These are phyloP conservation scores for Hura crepitans DNA, from an alignment of 441 rosid genomes.

Conservation along the genomic window DNA sequence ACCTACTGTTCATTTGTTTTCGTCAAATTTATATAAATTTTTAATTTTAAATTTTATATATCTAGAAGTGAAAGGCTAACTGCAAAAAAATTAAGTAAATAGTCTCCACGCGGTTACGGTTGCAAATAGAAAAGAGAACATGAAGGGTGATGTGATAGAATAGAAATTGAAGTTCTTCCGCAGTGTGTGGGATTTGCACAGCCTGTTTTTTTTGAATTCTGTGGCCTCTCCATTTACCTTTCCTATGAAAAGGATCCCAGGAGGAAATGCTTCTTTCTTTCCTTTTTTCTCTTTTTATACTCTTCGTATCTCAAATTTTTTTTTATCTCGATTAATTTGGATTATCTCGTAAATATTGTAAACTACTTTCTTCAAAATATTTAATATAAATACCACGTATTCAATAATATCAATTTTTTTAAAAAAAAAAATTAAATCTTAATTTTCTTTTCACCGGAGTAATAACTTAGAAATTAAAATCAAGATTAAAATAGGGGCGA, in stretches of 20 bases:
- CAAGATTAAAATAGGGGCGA: no score
- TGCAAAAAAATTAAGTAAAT: not conserved
- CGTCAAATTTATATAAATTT: not conserved
- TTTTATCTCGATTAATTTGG: no score
- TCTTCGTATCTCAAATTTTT: not conserved
- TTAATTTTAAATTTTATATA: not conserved
- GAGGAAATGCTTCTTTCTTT: no score
- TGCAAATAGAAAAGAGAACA: not conserved
- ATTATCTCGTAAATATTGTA: no score
- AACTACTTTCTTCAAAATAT: no score
- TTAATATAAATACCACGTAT: no score
- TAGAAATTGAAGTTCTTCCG: slow-evolving; percentile 29
- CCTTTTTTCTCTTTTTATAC: not conserved
- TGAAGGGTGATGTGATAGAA: slow-evolving; percentile 26
- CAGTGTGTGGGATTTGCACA: slow-evolving; percentile 49
- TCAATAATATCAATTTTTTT: no score
- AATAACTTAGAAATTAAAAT: no score
- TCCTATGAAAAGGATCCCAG: slow-evolving; percentile 14
- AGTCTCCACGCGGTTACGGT: slow-evolving; percentile 41
- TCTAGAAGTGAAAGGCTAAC: no score
- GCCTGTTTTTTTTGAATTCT: slow-evolving; percentile 32
- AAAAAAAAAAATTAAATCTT: no score
- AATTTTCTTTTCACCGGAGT: no score
- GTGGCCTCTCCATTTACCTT: slow-evolving; percentile 10
- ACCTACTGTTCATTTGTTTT: not conserved